Evolutionary conservation across 2,329 filamentous ascomycete genomes (phyloP), one percentile per base, ranked within the genome.

Genomic region (Fusarium subtropicale): DNA sequence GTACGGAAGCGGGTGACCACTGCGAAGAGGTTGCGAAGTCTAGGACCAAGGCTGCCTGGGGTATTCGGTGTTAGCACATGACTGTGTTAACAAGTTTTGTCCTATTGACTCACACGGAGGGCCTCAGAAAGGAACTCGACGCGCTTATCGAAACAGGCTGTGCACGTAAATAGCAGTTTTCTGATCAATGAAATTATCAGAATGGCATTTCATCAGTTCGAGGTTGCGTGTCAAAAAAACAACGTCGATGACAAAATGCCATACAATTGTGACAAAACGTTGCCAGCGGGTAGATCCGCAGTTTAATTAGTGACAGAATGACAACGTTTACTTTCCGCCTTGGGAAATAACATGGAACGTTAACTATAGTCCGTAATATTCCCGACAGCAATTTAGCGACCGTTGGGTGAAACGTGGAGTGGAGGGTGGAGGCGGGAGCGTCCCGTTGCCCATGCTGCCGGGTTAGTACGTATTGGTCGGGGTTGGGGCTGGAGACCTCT

Each of bases 201-300:
- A 47, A 42, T 36, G 44, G 5, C 53, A 58, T 38, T 60, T 42
- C 16, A 42, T 45, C 45, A 41, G 13, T 52, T 31, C 3, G 22
- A 36, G 51, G 26, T 34, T 64, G 34, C 34, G 38, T 56, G 48
- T 45, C 48, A 38, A 52, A 20, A 8, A 33, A 47, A 34, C 11
- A 47, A 15, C 20, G 36, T 13, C n/a, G 34, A 39, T 38, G 44
- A 36, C 38, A 24, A 45, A 48, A 64, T 26, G n/a, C 22, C 48
- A 63, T 63, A 41, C 38, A 26, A 34, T n/a, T 36, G 39, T 30
- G 39, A 56, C 56, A 58, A 54, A 41, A 22, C 50, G 41, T 56
- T n/a, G 46, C 60, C 52, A 61, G 56, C 68, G 68, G 68, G 56
- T 71, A 71, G 68, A 71, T 71, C 68, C 68, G 68, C 38, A 56